phyloP scores from a whole-genome alignment of 345 rosid genomes.

The Salix dunnii region DNA sequence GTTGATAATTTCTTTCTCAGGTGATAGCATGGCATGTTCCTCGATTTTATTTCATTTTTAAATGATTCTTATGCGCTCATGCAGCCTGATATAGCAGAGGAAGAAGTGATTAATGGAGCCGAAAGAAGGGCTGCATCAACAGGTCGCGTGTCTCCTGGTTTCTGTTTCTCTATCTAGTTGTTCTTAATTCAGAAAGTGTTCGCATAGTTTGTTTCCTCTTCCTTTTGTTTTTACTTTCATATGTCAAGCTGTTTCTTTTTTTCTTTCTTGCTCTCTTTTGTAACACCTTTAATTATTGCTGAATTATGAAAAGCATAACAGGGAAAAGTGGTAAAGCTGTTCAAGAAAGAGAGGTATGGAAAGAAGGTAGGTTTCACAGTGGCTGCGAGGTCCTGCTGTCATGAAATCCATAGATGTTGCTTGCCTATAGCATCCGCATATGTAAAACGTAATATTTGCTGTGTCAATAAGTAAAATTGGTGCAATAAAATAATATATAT shows the following conservation, averaged over 20 bases:
- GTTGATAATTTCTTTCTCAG: not conserved
- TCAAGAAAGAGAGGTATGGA: slow-evolving; percentile 47
- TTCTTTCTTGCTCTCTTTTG: too few species aligned
- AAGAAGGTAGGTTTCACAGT: slow-evolving; percentile 45
- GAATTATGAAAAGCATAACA: slow-evolving; percentile 59
- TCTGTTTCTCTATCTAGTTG: not conserved
- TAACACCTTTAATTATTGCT: too few species aligned
- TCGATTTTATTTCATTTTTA: not conserved
- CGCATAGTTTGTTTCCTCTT: not conserved
- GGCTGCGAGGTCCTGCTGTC: slow-evolving; percentile 10
- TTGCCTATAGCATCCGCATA: not conserved
- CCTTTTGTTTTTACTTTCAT: not conserved
- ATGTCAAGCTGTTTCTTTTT: too few species aligned
- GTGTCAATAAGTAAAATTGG: too few species aligned
- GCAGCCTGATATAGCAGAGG: slow-evolving; percentile 92
- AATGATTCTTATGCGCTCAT: slow-evolving; percentile 11
- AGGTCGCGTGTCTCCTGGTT: slow-evolving; percentile 41
- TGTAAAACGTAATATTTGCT: too few species aligned
- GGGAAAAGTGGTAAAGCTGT: slow-evolving; percentile 55
- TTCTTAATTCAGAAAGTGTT: not conserved
- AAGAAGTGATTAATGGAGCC: slow-evolving; percentile 59
- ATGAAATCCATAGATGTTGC: slow-evolving; percentile 10
- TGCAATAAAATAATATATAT: too few species aligned
- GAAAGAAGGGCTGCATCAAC: slow-evolving; percentile 58
- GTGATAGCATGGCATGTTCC: not conserved